A percentile compares a stretch with the other conserved stretches of the same genome.
phyloP scores from a whole-genome alignment of 2,329 filamentous ascomycete species.

The Dactylonectria macrodidyma region DNA sequence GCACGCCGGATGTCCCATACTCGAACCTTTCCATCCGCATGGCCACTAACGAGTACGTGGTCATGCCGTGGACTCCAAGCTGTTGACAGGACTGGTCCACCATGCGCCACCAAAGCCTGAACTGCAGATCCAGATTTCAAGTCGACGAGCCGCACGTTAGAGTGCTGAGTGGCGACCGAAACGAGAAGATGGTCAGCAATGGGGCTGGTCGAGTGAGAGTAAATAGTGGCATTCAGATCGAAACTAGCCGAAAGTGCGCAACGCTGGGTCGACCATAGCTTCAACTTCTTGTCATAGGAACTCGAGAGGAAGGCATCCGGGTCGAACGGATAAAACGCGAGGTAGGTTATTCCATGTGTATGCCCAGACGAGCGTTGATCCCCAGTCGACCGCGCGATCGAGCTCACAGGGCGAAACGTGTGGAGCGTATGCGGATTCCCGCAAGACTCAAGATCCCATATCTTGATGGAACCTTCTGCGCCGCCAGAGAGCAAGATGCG shows the following conservation, averaged over 20 bases:
- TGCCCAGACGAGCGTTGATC: slow-evolving; percentile 59
- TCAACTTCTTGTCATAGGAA: slow-evolving; percentile 84
- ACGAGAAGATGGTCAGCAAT: slow-evolving; percentile 83
- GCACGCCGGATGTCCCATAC: slow-evolving; percentile 91
- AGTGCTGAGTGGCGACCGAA: slow-evolving; percentile 90
- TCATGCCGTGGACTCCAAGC: slow-evolving; percentile 88
- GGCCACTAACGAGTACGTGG: slow-evolving; percentile 85
- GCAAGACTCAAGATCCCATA: slow-evolving; percentile 87
- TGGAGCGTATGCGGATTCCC: slow-evolving; percentile 60
- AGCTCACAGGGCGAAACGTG: slow-evolving; percentile 69
- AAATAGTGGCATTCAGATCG: slow-evolving; percentile 77
- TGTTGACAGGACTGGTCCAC: slow-evolving; percentile 76
- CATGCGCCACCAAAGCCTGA: slow-evolving; percentile 79
- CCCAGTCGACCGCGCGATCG: slow-evolving; percentile 60
- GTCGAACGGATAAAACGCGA: slow-evolving; percentile 86
- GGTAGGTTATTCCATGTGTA: slow-evolving; percentile 80
- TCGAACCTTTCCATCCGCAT: slow-evolving; percentile 86
- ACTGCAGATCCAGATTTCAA: slow-evolving; percentile 83
- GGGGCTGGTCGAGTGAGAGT: slow-evolving; percentile 84
- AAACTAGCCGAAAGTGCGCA: slow-evolving; percentile 76
- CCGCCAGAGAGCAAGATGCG: slow-evolving; percentile 85
- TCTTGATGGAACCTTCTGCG: slow-evolving; percentile 84
- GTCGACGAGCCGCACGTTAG: slow-evolving; percentile 87
- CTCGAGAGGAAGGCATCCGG: slow-evolving; percentile 81
- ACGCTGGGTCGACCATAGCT: slow-evolving; percentile 79